Conservation (phyloP, 2,329 filamentous ascomycete genomes). For the Colletotrichum tofieldiae region DNA sequence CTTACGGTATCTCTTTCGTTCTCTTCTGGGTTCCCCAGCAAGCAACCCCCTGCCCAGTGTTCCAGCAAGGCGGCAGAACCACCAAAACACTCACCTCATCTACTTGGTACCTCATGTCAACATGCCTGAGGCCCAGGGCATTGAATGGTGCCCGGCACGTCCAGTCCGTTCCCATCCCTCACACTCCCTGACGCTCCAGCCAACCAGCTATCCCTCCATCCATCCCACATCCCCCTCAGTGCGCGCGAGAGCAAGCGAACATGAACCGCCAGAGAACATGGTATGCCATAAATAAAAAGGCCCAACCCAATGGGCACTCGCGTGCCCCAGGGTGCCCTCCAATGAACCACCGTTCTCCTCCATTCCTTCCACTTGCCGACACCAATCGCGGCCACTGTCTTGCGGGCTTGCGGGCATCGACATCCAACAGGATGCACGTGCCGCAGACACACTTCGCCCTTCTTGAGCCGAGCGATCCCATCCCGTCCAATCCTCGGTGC, state of each 20-base stretch:
- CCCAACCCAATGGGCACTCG: conserved; percentile 2
- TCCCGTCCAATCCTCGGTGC: conserved; percentile 16
- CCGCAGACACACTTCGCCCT: conserved; percentile 19
- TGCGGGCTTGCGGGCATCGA: conserved; percentile 1
- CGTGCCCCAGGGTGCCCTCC: not conserved
- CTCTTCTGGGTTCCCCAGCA: not conserved
- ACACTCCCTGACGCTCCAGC: conserved; percentile 7
- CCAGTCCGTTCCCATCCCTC: conserved; percentile 29
- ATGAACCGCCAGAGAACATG: conserved; percentile 1
- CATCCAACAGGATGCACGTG: conserved; percentile 24
- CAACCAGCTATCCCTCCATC: conserved; percentile 8
- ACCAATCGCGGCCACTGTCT: conserved; percentile 28
- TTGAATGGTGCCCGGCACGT: conserved; percentile 30
- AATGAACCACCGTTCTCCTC: not conserved
- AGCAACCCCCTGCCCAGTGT: not conserved
- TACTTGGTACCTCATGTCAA: not conserved
- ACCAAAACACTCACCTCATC: not conserved
- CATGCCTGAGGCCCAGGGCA: conserved; percentile 3
- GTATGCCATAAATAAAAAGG: conserved; percentile 18
- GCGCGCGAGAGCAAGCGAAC: conserved; percentile 10
- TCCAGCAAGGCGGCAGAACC: not conserved
- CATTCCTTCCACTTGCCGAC: not conserved
- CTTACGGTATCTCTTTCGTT: not conserved
- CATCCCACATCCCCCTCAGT: conserved; percentile 6
- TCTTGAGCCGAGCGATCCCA: not conserved